Evolutionary conservation across 352 stramenopile species (phyloP).

Genomic region (Peronosclerospora sorghi): DNA sequence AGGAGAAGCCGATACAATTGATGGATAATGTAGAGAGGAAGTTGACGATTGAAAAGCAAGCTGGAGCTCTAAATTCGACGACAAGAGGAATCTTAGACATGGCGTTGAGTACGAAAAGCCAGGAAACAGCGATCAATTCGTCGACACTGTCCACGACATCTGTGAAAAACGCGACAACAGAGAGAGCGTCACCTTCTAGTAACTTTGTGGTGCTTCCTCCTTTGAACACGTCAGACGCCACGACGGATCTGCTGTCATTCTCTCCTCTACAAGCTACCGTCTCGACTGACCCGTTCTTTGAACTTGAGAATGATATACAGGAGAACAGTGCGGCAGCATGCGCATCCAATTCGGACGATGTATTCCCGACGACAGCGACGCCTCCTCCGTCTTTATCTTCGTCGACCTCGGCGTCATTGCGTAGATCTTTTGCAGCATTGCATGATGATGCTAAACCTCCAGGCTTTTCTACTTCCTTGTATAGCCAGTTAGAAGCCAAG

Average conservation of each 20-base stretch:
- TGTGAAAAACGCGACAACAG: not conserved
- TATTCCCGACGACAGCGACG: conserved; percentile 16
- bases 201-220: conserved; percentile 4
- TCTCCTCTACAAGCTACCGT: conserved; percentile 28
- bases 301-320: conserved; percentile 11
- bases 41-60: not conserved
- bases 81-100: conserved; percentile 18
- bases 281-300: conserved; percentile 25
- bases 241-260: conserved; percentile 48
- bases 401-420: conserved; percentile 19
- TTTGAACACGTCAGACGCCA: conserved; percentile 2
- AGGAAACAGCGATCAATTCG: conserved; percentile 2
- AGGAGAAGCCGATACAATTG: not conserved
- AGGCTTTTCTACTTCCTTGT: conserved; percentile 1
- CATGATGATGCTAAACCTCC: conserved; percentile 12
- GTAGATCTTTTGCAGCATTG: conserved; percentile 22
- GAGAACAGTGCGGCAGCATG: conserved; percentile 1
- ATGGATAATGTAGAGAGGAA: not conserved
- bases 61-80: conserved; percentile 6
- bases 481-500: not conserved
- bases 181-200: conserved; percentile 7
- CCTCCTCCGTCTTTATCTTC: conserved; percentile 8
- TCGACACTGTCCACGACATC: conserved; percentile 5
- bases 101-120: conserved; percentile 14
- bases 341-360: conserved; percentile 22